Evolutionary conservation across 176 grass and related monocot species (phyloP).

Genomic region (bread wheat (Triticum aestivum)): IWGSC_CS_RefSeq_v2.1 NC_057812.1:255169758-255170257

Average conservation of each 20-base stretch:
- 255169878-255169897: conserved; percentile 42
- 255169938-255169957: conserved; percentile 16
- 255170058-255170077: conserved; percentile 40
- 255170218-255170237: conserved; percentile 24
- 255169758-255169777: conserved; percentile 61
- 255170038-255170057: background rate
- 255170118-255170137: conserved; percentile 55
- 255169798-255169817: conserved; percentile 50
- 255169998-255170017: background rate
- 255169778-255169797: conserved; percentile 9
- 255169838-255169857: conserved; percentile 69
- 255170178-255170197: conserved; percentile 48
- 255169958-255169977: background rate
- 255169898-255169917: conserved; percentile 30
- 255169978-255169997: background rate
- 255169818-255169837: conserved; percentile 62
- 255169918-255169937: conserved; percentile 24
- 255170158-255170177: conserved; percentile 26
- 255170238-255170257: conserved; percentile 47
- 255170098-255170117: conserved; percentile 44
- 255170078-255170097: conserved; percentile 52
- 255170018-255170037: background rate
- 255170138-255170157: conserved; percentile 56
- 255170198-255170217: conserved; percentile 31
- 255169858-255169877: conserved; percentile 50